Conservation (phyloP, 225 moss, liverwort and hornwort species). For the Marchantia polymorpha region DNA sequence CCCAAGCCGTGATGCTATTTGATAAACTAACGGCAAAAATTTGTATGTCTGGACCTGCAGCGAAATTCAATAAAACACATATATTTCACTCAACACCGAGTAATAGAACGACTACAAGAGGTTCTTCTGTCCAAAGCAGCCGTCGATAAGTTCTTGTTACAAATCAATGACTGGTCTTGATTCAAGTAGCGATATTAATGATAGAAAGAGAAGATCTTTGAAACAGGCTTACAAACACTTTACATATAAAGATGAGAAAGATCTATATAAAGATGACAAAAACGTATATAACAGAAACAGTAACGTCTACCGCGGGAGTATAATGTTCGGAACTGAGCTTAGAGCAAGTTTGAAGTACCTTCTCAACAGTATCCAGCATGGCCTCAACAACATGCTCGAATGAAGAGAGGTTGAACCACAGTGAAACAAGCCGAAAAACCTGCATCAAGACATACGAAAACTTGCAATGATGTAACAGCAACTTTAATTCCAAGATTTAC, state of each 20-base stretch:
- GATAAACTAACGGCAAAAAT: slow-evolving; percentile 95
- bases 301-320: background rate
- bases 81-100: background rate
- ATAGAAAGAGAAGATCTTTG: background rate
- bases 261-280: background rate
- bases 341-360: slow-evolving; percentile 36
- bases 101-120: background rate
- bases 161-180: background rate
- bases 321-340: background rate
- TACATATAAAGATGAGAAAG: background rate
- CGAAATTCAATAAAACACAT: slow-evolving; percentile 13
- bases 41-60: slow-evolving; percentile 84
- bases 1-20: slow-evolving; percentile 95
- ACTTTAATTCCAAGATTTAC: background rate
- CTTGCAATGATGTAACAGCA: background rate
- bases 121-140: too few species aligned
- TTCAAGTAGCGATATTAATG: background rate
- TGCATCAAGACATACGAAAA: slow-evolving; percentile 21
- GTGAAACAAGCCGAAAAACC: slow-evolving; percentile 83
- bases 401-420: slow-evolving; percentile 86
- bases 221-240: background rate
- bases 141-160: too few species aligned
- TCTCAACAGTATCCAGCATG: slow-evolving; percentile 78
- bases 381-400: slow-evolving; percentile 64
- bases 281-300: background rate